phyloP scores from a whole-genome alignment of 2,329 filamentous ascomycete species.

The Coniella lustricola region DNA sequence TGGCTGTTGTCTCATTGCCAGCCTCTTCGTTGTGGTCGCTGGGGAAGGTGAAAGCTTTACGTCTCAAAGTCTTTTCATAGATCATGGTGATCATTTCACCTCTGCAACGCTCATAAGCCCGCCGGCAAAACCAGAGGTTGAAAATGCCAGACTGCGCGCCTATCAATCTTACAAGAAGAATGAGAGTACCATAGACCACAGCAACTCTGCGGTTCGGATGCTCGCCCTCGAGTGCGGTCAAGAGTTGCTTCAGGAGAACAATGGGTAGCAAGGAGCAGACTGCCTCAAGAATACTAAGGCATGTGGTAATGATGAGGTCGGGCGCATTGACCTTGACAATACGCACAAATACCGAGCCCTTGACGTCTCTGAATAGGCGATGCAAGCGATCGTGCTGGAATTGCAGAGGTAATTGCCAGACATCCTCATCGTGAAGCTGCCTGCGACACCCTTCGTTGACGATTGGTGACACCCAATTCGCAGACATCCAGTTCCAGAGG shows the following conservation, averaged over 20 bases:
- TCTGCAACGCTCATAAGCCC: conserved; percentile 74
- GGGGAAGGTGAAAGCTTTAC: conserved; percentile 47
- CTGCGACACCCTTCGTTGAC: conserved; percentile 57
- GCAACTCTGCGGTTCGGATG: conserved; percentile 45
- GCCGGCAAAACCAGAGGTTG: conserved; percentile 73
- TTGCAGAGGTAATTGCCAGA: conserved; percentile 73
- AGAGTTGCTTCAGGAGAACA: conserved; percentile 63
- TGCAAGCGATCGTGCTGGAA: conserved; percentile 77
- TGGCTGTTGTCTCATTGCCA: conserved; percentile 21
- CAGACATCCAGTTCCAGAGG: conserved; percentile 76
- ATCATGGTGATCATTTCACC: conserved; percentile 84
- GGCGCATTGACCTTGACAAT: conserved; percentile 70
- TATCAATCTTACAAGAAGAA: conserved; percentile 53
- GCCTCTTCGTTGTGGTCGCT: conserved; percentile 26
- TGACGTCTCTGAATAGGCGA: conserved; percentile 63
- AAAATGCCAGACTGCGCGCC: conserved; percentile 61
- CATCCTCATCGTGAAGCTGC: conserved; percentile 69
- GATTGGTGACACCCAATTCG: conserved; percentile 74
- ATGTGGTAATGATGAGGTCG: conserved; percentile 63
- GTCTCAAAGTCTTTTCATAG: conserved; percentile 67
- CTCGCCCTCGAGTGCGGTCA: conserved; percentile 57
- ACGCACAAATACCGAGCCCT: conserved; percentile 63
- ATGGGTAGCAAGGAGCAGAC: conserved; percentile 50
- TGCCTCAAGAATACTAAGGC: conserved; percentile 58
- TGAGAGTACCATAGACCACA: conserved; percentile 57